Conservation (phyloP, 805 yeast genomes). For the Grigorovia jiainica region DNA sequence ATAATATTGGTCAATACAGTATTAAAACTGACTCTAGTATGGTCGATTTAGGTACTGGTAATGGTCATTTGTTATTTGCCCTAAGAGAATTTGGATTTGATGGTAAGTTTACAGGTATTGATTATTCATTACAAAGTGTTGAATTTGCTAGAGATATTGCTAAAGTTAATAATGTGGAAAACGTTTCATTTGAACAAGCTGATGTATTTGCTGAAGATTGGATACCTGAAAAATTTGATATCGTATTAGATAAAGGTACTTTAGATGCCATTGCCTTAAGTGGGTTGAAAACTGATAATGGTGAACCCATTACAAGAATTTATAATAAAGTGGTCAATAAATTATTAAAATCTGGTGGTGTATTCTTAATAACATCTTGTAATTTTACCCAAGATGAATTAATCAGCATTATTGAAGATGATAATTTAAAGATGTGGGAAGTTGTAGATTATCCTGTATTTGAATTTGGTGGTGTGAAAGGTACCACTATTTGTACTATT, state of each 20-base stretch:
- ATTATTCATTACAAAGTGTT: conserved; percentile 77
- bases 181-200: conserved; percentile 48
- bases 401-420: conserved; percentile 39
- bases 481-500: conserved; percentile 79
- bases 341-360: conserved; percentile 45
- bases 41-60: conserved; percentile 90
- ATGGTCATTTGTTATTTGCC: conserved; percentile 79
- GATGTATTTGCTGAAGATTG: conserved; percentile 50
- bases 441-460: conserved; percentile 69
- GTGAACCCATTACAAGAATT: conserved; percentile 42
- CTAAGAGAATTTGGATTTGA: conserved; percentile 54
- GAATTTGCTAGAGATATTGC: conserved; percentile 61
- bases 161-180: conserved; percentile 27
- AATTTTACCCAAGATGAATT: conserved; percentile 84
- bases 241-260: conserved; percentile 90
- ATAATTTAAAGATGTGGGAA: conserved; percentile 48
- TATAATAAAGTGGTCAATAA: conserved; percentile 55
- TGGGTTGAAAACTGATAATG: conserved; percentile 39
- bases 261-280: conserved; percentile 92
- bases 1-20: conserved; percentile 33
- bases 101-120: conserved; percentile 63
- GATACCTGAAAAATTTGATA: conserved; percentile 44
- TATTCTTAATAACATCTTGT: conserved; percentile 79
- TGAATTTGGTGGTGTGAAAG: conserved; percentile 82
- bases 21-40: conserved; percentile 34